A percentile compares a stretch with the other conserved stretches of the same genome.
Evolutionary conservation across 2,329 filamentous ascomycete genomes (phyloP).

Genomic region (Teratosphaeria destructans): DNA sequence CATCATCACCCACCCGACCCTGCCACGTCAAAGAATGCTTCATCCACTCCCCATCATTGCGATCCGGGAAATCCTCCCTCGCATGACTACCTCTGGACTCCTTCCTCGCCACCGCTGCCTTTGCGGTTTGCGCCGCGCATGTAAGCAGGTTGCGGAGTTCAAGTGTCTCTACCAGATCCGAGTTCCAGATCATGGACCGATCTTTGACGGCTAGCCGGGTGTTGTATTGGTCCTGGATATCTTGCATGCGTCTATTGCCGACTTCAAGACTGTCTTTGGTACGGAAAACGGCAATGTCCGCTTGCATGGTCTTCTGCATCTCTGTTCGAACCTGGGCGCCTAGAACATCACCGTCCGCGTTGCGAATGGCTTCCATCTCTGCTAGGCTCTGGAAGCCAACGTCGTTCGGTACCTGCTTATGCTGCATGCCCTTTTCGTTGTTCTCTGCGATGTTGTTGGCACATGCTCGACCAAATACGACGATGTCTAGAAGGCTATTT

Average conservation of each 20-base stretch:
- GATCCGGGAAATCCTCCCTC: conserved; percentile 35
- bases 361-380: conserved; percentile 28
- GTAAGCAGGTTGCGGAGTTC: conserved; percentile 38
- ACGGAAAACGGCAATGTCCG: conserved; percentile 37
- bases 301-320: conserved; percentile 40
- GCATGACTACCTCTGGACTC: conserved; percentile 40
- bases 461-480: conserved; percentile 40
- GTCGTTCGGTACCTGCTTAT: conserved; percentile 23
- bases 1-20: conserved; percentile 27
- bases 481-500: conserved; percentile 40
- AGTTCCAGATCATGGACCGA: conserved; percentile 40
- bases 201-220: conserved; percentile 31
- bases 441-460: conserved; percentile 33
- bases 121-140: conserved; percentile 38
- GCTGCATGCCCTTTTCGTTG: conserved; percentile 28
- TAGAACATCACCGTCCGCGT: conserved; percentile 27
- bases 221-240: conserved; percentile 28
- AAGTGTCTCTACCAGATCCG: conserved; percentile 38
- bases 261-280: conserved; percentile 27
- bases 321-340: conserved; percentile 29
- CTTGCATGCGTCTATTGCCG: conserved; percentile 25
- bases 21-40: conserved; percentile 41
- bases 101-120: conserved; percentile 31
- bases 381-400: conserved; percentile 20
- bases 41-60: conserved; percentile 36